Base-by-base conservation (phyloP, 2,329 filamentous ascomycete species). In the Talaromyces pinophilus region DNA sequence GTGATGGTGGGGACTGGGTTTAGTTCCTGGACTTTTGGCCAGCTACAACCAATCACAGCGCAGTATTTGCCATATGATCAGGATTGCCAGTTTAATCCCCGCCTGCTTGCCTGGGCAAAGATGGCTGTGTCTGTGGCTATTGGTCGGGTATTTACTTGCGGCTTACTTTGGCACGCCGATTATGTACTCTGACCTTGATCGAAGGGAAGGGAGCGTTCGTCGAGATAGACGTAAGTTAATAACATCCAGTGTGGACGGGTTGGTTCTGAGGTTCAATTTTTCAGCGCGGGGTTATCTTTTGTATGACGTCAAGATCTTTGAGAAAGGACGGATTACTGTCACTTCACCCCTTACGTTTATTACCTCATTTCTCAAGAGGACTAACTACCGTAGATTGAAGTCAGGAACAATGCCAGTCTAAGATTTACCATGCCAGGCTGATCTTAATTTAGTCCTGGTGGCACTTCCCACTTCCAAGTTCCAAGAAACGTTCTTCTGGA, bases 11-110 rank as follows among this genome's bases (percentile, higher is more conserved):
- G 57, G 69, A 66, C 40, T 40, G 38, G 63, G 30, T 52, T 66
- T 62, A 38, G 57, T 62, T 44, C 48, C 40, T 66, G 65, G 19
- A 17, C 50, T 46, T 67, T 19, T 19, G 42, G 70, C 71, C 71
- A 71, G 6, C 2, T 4, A 8, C 5, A 13, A 8, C 46, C 57
- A 60, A 60, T 60, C 57, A 46, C 10, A 42, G 5, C 22, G 57
- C 57, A 57, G 5, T 3, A 38, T 38, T 6, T 25, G 11, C n/a
- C 33, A 15, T 38, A 13, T 57, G 54, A 40, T 22, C 54, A 57
- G 54, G 54, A 57, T 22, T 57, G 30, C 13, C 33, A 40, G 54
- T 57, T 57, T 38, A 7, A 38, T 57, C 33, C 54, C 54, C 33
- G 30, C 33, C 54, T 7, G 54, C 33, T 40, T 57, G n/a, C 33